phyloP scores from a whole-genome alignment of 768 basidiomycete genomes.

The Mrakia blollopis region DNA sequence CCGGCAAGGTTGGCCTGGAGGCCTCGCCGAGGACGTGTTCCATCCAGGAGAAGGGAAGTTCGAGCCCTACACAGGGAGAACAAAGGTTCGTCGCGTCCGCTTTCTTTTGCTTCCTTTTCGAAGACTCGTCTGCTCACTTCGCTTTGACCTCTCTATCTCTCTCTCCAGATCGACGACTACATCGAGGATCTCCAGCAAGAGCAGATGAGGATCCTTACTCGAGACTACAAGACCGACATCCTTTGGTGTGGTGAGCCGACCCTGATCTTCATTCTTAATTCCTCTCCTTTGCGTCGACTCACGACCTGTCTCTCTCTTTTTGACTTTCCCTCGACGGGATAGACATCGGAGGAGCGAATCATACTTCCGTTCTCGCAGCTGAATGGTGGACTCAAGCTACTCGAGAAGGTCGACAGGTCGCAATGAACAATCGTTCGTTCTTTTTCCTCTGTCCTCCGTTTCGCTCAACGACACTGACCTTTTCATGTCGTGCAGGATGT shows the following conservation, averaged over 20 bases:
- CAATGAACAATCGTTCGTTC: constrained; percentile 49
- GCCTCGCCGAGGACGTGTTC: constrained; percentile 54
- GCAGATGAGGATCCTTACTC: constrained; percentile 53
- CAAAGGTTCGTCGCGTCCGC: constrained; percentile 44
- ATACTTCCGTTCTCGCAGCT: constrained; percentile 50
- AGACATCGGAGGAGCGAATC: constrained; percentile 49
- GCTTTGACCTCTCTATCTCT: neutral
- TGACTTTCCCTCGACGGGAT: constrained; percentile 39
- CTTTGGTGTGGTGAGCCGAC: constrained; percentile 47
- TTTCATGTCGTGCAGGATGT: constrained; percentile 46
- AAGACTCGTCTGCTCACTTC: neutral
- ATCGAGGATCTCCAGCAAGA: constrained; percentile 53
- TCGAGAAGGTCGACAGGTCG: constrained; percentile 49
- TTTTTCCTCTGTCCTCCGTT: neutral
- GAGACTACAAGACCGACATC: constrained; percentile 54
- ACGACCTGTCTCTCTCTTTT: neutral
- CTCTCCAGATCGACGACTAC: constrained; percentile 46
- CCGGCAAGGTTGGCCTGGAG: constrained; percentile 54
- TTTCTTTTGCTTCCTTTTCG: neutral
- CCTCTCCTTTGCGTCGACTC: neutral
- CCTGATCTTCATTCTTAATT: no score
- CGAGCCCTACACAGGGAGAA: constrained; percentile 56
- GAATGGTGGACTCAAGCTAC: constrained; percentile 50
- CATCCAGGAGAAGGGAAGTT: constrained; percentile 48
- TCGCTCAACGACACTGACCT: constrained; percentile 17